Base-by-base conservation (phyloP, 768 basidiomycete species). In the Lactarius vividus region DNA sequence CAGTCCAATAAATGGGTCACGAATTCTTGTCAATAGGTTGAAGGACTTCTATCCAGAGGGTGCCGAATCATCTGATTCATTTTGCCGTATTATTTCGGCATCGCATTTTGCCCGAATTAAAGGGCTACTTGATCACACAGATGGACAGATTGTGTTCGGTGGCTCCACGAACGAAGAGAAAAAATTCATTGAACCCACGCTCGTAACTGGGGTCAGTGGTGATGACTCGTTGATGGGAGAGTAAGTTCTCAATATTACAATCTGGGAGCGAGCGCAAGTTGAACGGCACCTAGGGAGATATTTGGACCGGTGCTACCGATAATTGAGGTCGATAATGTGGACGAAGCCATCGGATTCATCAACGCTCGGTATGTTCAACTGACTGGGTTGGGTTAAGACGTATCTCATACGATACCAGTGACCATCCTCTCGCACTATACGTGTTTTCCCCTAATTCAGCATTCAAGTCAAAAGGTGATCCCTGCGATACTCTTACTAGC, bases 291-390 rank as follows among this genome's bases (percentile, higher is more conserved):
- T 67, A 92, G 91, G 67, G 94, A 95, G 72, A 81, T 94, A 52
- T 94, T 96, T 70, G 94, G 92, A 0, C 93, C 94, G 9, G 70
- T 96, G 11, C 77, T 96, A 28, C 88, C 91, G 2, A 80, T 96
- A 46, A 77, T 95, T 0, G 83, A 87, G 0, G 86, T 94, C 31
- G 83, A 87, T n/a, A 73, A 82, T 62, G 61, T 91, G 8, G 89
- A 92, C 37, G 87, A 84, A 44, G 92, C 87, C 3, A 86, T 93
- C 64, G 80, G 83, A 10, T 86, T 85, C 63, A 81, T 94, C 61
- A 88, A 88, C 70, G 74, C 75, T 20, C 80, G 79, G 89, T 86
- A 54, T 35, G 64, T 13, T 57, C 35, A 7, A 16, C 9, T 33
- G 35, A 11, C 20, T 4, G 3, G 4, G n/a, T 37, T 39, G 40